Evolutionary conservation across 2,329 filamentous ascomycete genomes (phyloP).

Genomic region (Lasiodiplodia sp.): DNA sequence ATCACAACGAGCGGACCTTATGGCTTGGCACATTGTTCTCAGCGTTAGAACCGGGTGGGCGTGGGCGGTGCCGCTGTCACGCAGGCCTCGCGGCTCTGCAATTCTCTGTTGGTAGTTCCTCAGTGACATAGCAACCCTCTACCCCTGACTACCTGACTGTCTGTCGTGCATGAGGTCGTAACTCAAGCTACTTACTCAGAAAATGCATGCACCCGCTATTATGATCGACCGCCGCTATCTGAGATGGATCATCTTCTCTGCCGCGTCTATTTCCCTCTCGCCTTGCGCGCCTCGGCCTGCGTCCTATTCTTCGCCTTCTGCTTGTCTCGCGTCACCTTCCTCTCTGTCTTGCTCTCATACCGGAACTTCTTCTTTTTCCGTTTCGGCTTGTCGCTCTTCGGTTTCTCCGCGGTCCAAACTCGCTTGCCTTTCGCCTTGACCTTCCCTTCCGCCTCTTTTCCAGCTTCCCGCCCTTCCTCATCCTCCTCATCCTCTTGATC

Average conservation of each 20-base stretch:
- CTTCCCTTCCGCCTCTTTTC: constrained; percentile 43
- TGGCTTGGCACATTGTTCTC: constrained; percentile 25
- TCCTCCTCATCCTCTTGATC: constrained; percentile 36
- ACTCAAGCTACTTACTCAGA: constrained; percentile 3
- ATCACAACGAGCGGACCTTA: constrained; percentile 19
- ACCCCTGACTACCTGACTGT: constrained; percentile 23
- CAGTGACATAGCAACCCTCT: constrained; percentile 30
- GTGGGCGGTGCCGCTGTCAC: constrained; percentile 15
- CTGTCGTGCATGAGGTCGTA: constrained; percentile 20
- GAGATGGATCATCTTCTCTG: not conserved
- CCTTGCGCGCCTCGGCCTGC: constrained; percentile 66
- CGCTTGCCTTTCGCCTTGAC: constrained; percentile 55
- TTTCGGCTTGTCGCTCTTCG: constrained; percentile 61
- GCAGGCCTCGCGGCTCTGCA: constrained; percentile 23
- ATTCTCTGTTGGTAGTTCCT: constrained; percentile 35
- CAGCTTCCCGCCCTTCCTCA: constrained; percentile 35
- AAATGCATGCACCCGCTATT: not conserved
- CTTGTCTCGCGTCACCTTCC: constrained; percentile 68
- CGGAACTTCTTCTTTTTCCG: constrained; percentile 91
- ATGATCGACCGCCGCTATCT: constrained; percentile 5
- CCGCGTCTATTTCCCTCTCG: constrained; percentile 30
- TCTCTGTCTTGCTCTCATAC: constrained; percentile 88
- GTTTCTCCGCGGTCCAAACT: constrained; percentile 61
- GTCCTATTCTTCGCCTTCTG: constrained; percentile 74
- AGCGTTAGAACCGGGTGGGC: constrained; percentile 16